These are phyloP conservation scores for Combretum micranthum DNA, from an alignment of 345 rosid species.

Conservation along the genomic window DNA sequence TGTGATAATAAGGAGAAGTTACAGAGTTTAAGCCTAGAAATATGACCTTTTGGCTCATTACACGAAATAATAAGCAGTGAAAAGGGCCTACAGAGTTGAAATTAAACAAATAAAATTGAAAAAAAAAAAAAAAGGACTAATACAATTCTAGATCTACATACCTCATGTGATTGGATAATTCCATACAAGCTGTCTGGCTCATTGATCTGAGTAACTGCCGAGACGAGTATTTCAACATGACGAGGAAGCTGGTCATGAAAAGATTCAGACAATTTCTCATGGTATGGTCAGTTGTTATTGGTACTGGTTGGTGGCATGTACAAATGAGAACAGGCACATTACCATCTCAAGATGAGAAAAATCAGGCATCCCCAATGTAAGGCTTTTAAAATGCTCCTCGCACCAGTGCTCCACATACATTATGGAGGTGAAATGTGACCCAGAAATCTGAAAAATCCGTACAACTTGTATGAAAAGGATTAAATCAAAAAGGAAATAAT, in stretches of 20 bases:
- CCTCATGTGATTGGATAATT: slow-evolving; percentile 85
- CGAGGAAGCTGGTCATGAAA: slow-evolving; percentile 51
- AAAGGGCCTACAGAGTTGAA: too few relatives aligned
- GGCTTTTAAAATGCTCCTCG: slow-evolving; percentile 67
- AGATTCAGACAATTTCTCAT: neutral
- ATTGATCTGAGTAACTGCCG: slow-evolving; percentile 81
- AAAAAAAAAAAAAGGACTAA: too few relatives aligned
- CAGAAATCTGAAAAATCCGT: slow-evolving; percentile 47
- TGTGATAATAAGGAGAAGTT: too few relatives aligned
- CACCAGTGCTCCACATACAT: slow-evolving; percentile 98
- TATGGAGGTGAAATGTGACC: slow-evolving; percentile 74
- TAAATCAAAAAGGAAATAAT: slow-evolving; percentile 8
- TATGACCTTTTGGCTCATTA: too few relatives aligned
- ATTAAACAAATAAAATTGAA: too few relatives aligned
- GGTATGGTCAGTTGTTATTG: neutral
- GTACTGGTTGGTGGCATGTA: neutral
- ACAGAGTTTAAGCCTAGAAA: too few relatives aligned
- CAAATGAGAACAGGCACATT: slow-evolving; percentile 12
- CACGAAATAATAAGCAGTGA: too few relatives aligned
- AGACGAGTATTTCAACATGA: slow-evolving; percentile 77
- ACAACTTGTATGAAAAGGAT: neutral
- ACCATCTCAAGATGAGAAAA: slow-evolving; percentile 83
- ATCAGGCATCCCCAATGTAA: slow-evolving; percentile 82
- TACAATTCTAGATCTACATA: slow-evolving; percentile 12
- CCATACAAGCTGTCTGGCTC: slow-evolving; percentile 98